Conservation (phyloP, 2,329 filamentous ascomycete genomes). For the Penicillium hordei region DNA sequence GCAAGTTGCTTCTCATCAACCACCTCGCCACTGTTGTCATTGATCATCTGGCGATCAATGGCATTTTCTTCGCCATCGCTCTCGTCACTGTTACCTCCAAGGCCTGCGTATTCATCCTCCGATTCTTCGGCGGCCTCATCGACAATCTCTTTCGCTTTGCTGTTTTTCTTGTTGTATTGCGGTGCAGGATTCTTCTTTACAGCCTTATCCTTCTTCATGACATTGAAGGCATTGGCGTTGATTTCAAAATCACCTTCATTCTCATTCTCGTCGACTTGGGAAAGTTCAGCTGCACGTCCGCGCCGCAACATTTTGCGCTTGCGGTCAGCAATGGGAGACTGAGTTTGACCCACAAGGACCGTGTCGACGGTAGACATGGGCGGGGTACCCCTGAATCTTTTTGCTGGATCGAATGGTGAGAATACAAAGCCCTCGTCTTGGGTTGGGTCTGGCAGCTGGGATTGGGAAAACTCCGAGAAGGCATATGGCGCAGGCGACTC, state of each 20-base stretch:
- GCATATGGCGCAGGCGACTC: constrained; percentile 38
- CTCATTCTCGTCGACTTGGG: constrained; percentile 48
- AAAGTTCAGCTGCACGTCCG: constrained; percentile 44
- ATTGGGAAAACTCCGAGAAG: constrained; percentile 67
- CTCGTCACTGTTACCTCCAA: constrained; percentile 87
- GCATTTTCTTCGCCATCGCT: constrained; percentile 74
- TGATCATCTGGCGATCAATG: constrained; percentile 83
- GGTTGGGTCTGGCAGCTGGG: constrained; percentile 71
- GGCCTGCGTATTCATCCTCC: constrained; percentile 93
- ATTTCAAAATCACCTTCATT: constrained; percentile 39
- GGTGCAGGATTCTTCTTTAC: constrained; percentile 56
- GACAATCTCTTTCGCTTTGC: constrained; percentile 81
- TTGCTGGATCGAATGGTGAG: constrained; percentile 67
- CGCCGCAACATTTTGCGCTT: constrained; percentile 57
- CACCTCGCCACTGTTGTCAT: constrained; percentile 75
- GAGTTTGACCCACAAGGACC: constrained; percentile 54
- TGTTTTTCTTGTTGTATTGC: constrained; percentile 77
- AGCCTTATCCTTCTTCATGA: constrained; percentile 70
- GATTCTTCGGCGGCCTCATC: constrained; percentile 96
- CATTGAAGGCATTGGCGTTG: constrained; percentile 60
- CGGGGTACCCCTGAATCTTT: constrained; percentile 63
- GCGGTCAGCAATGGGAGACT: constrained; percentile 65
- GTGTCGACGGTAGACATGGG: constrained; percentile 70
- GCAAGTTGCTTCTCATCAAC: constrained; percentile 78
- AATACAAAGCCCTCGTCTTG: constrained; percentile 77